Percentiles rank a stretch among this genome's conserved stretches.
phyloP scores from a whole-genome alignment of 148 eudicot genomes.

The Rhododendron vialii region DNA sequence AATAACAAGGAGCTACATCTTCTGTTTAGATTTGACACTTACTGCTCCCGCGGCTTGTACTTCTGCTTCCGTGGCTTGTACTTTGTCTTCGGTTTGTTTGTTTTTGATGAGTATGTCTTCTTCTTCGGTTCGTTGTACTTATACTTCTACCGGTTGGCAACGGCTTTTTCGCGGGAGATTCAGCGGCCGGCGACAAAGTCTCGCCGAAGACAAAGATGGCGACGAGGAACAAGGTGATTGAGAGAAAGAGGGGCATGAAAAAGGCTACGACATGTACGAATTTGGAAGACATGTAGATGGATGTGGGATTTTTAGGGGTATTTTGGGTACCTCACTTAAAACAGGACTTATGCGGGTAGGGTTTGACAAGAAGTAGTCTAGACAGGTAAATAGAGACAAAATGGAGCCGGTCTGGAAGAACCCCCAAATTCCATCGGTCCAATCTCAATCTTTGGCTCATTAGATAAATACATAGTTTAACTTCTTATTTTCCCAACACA shows the following conservation, averaged over 20 bases:
- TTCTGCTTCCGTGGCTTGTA: not conserved
- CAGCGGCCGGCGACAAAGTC: slow-evolving; percentile 42
- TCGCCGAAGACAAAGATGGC: slow-evolving; percentile 51
- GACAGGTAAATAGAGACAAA: too few relatives aligned
- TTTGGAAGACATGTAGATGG: slow-evolving; percentile 41
- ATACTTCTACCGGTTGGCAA: slow-evolving; percentile 32
- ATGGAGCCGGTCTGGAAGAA: too few relatives aligned
- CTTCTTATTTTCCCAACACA: too few relatives aligned
- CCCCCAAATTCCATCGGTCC: too few relatives aligned
- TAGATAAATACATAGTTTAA: too few relatives aligned
- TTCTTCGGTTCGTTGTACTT: not conserved
- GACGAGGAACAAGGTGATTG: slow-evolving; percentile 64
- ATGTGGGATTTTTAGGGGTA: too few relatives aligned
- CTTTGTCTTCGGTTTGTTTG: not conserved
- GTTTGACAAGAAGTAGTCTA: too few relatives aligned
- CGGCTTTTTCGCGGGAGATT: slow-evolving; percentile 52
- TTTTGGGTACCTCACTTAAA: too few relatives aligned
- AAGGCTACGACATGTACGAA: slow-evolving; percentile 45
- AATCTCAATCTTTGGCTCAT: too few relatives aligned
- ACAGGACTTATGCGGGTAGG: too few relatives aligned
- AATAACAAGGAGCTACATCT: not conserved
- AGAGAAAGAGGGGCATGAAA: slow-evolving; percentile 72
- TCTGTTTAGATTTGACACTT: slow-evolving; percentile 10
- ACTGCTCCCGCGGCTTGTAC: not conserved
- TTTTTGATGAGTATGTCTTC: not conserved